Base-by-base conservation (phyloP, 495 filamentous ascomycete species). In the Xylaria longipes region DNA sequence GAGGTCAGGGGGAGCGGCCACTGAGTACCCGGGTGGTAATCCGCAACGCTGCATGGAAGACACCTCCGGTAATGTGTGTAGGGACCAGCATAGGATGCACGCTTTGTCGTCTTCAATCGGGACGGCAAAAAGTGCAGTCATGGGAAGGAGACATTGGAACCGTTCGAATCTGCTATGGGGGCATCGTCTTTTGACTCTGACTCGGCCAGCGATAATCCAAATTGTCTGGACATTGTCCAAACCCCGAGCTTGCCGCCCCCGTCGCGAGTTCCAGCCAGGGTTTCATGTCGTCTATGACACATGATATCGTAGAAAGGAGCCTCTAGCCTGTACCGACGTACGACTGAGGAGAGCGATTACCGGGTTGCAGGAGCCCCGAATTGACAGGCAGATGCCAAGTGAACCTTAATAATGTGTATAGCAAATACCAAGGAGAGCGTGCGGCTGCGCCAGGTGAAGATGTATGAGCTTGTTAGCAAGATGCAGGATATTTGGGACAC, bases 11-110 rank as follows among this genome's bases (percentile, higher is more conserved):
- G 48, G 43, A 20, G 35, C n/a, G 37, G 48, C 65, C 65, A 35
- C 48, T 67, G 22, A 67, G 9, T 20, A 56, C 45, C 65, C 48
- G 48, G 64, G n/a, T 50, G 48, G 65, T 33, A 67, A 54, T 67
- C 63, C 63, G 63, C 43, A 37, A 66, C 48, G 22, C 65, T 67
- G 65, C 43, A 67, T 48, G n/a, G 46, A 67, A 67, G 65, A 67
- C 48, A 41, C 50, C 33, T 39, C 35, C 65, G 20, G 65, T 33
- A 29, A 67, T 48, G 48, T 41, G 35, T 41, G 33, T 35, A 43
- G 46, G 35, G 35, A 27, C 65, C 22, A 35, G 45, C 46, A 56
- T 67, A 14, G 33, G 46, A 50, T 41, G 65, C 63, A 66, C 39
- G 27, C 63, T 31, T 35, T 35, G 45, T 33, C 62, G 22, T 50